phyloP scores from a whole-genome alignment of 495 filamentous ascomycete species.

The Durotheca rogersii region DNA sequence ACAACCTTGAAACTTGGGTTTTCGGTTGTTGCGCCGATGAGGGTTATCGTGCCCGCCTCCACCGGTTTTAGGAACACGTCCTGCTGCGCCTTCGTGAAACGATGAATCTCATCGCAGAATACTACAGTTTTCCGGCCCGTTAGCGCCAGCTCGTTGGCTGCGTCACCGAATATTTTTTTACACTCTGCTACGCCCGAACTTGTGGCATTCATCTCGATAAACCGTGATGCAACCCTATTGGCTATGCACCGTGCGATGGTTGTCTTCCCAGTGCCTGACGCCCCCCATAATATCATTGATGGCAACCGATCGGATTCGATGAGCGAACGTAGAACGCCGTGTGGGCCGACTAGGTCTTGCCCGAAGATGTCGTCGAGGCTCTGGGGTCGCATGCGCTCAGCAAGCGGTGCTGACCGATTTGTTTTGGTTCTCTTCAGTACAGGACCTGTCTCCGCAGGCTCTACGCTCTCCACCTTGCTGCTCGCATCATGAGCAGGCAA shows the following conservation, averaged over 20 bases:
- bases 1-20: constrained; percentile 96
- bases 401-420: constrained; percentile 75
- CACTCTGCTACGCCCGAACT: constrained; percentile 86
- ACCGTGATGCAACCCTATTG: constrained; percentile 74
- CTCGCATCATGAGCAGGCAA: constrained; percentile 26
- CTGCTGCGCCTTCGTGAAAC: constrained; percentile 90
- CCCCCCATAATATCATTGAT: constrained; percentile 94
- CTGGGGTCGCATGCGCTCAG: constrained; percentile 89
- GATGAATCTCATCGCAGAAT: constrained; percentile 97
- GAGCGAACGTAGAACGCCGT: constrained; percentile 82
- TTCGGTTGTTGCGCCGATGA: constrained; percentile 95
- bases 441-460: constrained; percentile 27
- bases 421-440: constrained; percentile 62
- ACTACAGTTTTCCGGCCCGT: constrained; percentile 92
- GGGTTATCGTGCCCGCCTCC: constrained; percentile 83
- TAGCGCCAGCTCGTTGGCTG: constrained; percentile 74
- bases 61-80: constrained; percentile 94
- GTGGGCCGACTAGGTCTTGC: constrained; percentile 84
- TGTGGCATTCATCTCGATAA: constrained; percentile 95
- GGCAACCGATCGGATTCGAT: constrained; percentile 86
- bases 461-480: constrained; percentile 18
- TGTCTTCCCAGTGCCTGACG: constrained; percentile 91
- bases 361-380: constrained; percentile 84
- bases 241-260: constrained; percentile 94
- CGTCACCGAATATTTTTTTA: constrained; percentile 91